Evolutionary conservation across 2,329 filamentous ascomycete species (phyloP), one percentile per base, ranked within the genome.

Genomic region (Apiospora saccharicola): DNA sequence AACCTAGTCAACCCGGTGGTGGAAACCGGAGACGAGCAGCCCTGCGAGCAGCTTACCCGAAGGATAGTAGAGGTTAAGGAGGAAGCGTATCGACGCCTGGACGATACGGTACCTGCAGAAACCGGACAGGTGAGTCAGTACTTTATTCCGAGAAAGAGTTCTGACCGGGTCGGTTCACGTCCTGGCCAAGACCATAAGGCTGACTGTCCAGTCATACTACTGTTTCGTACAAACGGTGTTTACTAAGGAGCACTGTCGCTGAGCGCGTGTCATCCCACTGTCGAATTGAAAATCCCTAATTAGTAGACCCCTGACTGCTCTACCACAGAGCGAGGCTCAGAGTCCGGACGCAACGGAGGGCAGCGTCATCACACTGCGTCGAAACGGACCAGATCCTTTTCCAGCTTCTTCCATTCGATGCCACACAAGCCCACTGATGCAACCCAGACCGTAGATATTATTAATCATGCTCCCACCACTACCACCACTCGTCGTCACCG

Each of bases 61-160:
- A 6, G n/a, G 44, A 47, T 49, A 10, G 46, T 49, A 49, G 19
- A 22, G 46, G 2, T 49, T 2, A 49, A n/a, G 0, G 46, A 49
- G 3, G 46, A 49, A 49, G n/a, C 22, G 3, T 10, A 8, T 8
- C 19, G 46, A 49, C 7, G 46, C 1, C 7, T n/a, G 46, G 46
- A 8, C 7, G 22, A 49, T 49, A 49, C 46, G 46, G 53, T 61
- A 61, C 53, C 53, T 61, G 53, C 53, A 61, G 53, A 37, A 13
- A 10, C 12, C 4, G 30, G 53, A 3, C 16, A 37, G 26, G 30
- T 61, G 30, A 22, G 53, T 61, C 26, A 61, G 30, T 61, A 61
- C 53, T 7, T 61, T 61, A 61, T 61, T 12, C 12, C 30, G 22
- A 61, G 30, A 61, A 22, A 61, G 30, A 22, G 30, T 61, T 30